Percentiles rank a stretch among this genome's conserved stretches.
Evolutionary conservation across 129 eudicot genomes (phyloP).

Genomic region (Lactuca sativa): DNA sequence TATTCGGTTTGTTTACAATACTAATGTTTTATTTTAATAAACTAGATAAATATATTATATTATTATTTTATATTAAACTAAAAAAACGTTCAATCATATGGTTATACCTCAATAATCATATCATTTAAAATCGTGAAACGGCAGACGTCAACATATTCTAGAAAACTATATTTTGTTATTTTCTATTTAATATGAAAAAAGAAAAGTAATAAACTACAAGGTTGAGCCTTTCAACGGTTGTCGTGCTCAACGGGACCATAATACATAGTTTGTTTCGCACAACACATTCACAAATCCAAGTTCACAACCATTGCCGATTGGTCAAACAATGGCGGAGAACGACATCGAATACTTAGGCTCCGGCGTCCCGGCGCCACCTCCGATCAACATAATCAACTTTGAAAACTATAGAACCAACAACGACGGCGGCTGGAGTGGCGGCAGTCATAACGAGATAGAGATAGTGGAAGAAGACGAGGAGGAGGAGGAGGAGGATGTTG

Average conservation of each 20-base stretch:
- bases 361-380: constrained; percentile 14
- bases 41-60: neutral
- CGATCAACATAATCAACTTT: constrained; percentile 29
- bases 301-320: constrained; percentile 5
- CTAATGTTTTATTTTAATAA: neutral
- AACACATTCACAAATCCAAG: neutral
- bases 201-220: neutral
- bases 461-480: constrained; percentile 12
- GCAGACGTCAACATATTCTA: neutral
- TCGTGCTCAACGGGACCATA: constrained; percentile 16
- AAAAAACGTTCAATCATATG: no score
- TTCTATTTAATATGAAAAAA: no score
- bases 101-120: no score
- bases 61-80: no score
- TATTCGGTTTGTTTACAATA: constrained; percentile 5
- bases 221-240: constrained; percentile 9
- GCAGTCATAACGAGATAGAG: constrained; percentile 24
- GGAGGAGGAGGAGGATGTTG: constrained; percentile 3
- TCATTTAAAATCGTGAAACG: no score
- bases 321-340: constrained; percentile 22
- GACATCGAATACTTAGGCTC: neutral
- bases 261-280: neutral
- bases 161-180: no score
- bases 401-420: constrained; percentile 16
- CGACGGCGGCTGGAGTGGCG: constrained; percentile 1